A percentile compares a stretch with the other conserved stretches of the same genome.
These are phyloP conservation scores for Orbilia brochopaga DNA, from an alignment of 2,329 filamentous ascomycete species.

Conservation along the genomic window DNA sequence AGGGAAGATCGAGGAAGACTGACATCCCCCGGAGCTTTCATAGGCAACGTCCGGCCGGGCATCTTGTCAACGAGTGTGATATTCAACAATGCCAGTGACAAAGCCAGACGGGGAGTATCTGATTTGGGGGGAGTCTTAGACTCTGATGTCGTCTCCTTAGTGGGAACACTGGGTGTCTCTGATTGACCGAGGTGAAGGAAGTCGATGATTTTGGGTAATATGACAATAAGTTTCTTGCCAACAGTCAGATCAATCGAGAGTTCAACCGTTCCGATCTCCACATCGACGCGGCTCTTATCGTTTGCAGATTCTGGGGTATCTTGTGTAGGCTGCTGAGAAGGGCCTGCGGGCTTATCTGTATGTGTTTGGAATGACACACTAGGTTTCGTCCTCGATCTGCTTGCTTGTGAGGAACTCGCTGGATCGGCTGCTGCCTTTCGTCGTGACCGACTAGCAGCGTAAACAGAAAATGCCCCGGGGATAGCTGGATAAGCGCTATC, in stretches of 20 bases:
- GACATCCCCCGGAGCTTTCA: not conserved
- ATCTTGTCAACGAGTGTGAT: conserved; percentile 35
- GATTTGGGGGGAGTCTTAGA: not conserved
- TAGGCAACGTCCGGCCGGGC: not conserved
- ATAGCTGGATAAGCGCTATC: conserved; percentile 64
- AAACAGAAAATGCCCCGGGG: conserved; percentile 68
- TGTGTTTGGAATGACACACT: conserved; percentile 34
- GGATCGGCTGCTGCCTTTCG: conserved; percentile 16
- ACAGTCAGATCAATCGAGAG: conserved; percentile 22
- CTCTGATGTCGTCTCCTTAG: not conserved
- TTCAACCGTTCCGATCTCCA: conserved; percentile 28
- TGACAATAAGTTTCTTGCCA: conserved; percentile 18
- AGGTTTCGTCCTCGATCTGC: conserved; percentile 25
- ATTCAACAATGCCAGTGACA: conserved; percentile 23
- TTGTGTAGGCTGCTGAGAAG: not conserved
- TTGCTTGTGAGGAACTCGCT: conserved; percentile 43
- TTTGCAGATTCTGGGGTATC: not conserved
- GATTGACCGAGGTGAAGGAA: not conserved
- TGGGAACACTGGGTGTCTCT: not conserved
- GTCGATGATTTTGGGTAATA: not conserved
- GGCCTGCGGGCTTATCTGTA: not conserved
- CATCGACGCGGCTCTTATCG: conserved; percentile 6
- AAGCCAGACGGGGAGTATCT: not conserved
- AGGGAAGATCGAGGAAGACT: not conserved
- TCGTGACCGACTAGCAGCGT: conserved; percentile 55